Evolutionary conservation across 495 filamentous ascomycete genomes (phyloP).

Genomic region (Zalerion maritima): DNA sequence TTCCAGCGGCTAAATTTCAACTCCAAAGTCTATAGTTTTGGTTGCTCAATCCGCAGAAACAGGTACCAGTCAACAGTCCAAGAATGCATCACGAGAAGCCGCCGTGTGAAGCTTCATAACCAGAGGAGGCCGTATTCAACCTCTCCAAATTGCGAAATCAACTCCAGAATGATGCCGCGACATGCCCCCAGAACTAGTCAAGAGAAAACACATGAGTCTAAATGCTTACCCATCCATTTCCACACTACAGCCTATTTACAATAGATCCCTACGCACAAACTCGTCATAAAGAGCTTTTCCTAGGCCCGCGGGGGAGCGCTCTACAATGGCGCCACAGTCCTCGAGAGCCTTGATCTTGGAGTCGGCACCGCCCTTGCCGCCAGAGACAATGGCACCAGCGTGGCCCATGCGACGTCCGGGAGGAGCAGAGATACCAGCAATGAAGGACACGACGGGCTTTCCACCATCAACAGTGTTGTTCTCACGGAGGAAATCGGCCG

Average conservation of each 20-base stretch:
- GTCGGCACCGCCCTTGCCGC: conserved; percentile 93
- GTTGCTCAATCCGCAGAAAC: too few species aligned
- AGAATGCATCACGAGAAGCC: too few species aligned
- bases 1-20: too few species aligned
- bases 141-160: too few species aligned
- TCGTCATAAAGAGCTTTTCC: conserved; percentile 87
- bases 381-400: conserved; percentile 92
- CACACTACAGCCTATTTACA: conserved; percentile 57
- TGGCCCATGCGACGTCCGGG: conserved; percentile 97
- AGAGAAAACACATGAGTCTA: not conserved
- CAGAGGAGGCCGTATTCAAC: too few species aligned
- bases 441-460: conserved; percentile 96
- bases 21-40: too few species aligned
- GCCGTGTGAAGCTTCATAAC: too few species aligned
- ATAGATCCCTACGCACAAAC: conserved; percentile 89
- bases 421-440: conserved; percentile 93
- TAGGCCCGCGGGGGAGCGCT: conserved; percentile 80
- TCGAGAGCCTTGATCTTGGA: conserved; percentile 94
- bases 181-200: too few species aligned
- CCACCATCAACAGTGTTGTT: conserved; percentile 69
- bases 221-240: too few species aligned
- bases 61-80: too few species aligned
- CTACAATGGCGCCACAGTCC: conserved; percentile 85
- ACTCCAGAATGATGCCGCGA: too few species aligned
- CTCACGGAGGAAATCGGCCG: conserved; percentile 83